Evolutionary conservation across 176 grass and related monocot genomes (phyloP).

Genomic region (maize (Zea mays)): Zm-B73-REFERENCE-NAM-5.0 NC_050101.1:100794001-100794500

Average conservation of each 20-base stretch:
- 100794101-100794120: background rate
- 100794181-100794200: too few relatives aligned
- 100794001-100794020: background rate
- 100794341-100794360: background rate
- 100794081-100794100: background rate
- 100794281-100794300: too few relatives aligned
- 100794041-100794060: background rate
- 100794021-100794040: background rate
- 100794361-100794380: background rate
- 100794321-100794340: background rate
- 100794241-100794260: too few relatives aligned
- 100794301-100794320: background rate
- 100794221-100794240: too few relatives aligned
- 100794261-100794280: too few relatives aligned
- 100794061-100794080: background rate
- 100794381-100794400: too few relatives aligned
- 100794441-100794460: background rate
- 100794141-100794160: too few relatives aligned
- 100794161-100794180: too few relatives aligned
- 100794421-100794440: too few relatives aligned
- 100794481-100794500: background rate
- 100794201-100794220: too few relatives aligned
- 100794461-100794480: background rate
- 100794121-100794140: too few relatives aligned
- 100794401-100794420: too few relatives aligned